Evolutionary conservation across 2,329 filamentous ascomycete genomes (phyloP), one percentile per base, ranked within the genome.

Genomic region (Neonectria punicea): DNA sequence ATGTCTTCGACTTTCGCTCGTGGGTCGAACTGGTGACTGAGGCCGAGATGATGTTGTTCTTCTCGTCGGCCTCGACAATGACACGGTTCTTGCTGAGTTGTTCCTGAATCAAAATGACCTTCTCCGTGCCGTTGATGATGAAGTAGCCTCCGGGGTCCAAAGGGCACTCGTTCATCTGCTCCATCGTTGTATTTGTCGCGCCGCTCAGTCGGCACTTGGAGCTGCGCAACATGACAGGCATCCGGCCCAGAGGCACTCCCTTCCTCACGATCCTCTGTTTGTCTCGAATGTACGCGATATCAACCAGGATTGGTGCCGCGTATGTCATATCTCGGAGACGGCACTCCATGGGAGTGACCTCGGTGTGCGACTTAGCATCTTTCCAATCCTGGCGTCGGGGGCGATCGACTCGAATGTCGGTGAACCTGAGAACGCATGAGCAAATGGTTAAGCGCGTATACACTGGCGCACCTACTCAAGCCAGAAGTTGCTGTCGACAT

Each of bases 61-160:
- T 97, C 57, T 91, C 87, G 74, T 95, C 93, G 60, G 93, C 91
- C 80, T 99, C 97, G 16, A 99, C 95, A 77, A 99, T 98, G 75
- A 99, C 93, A 83, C 96, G 90, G 80, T 99, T 99, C 87, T 99
- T 99, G 86, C 96, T 99, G 77, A 99, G 84, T 81, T 99, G 96
- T 77, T 99, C 97, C 80, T 99, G 96, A 14, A 99, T 97, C 47
- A 99, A 84, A 76, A 99, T 99, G 72, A 99, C 96, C 83, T 99
- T 99, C 79, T 99, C 96, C 20, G 97, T 98, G 51, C 96, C 96
- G 74, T 95, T 93, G 70, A 98, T 94, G 75, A 99, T 96, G 75
- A 99, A 99, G 79, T 99, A 99, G 57, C 96, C 96, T 68, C 96
- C 96, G 1, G 97, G 96, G 76, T 99, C 96, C 44, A 99, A 85